Evolutionary conservation across 805 yeast genomes (phyloP).

Genomic region (Brettanomyces bruxellensis): DNA sequence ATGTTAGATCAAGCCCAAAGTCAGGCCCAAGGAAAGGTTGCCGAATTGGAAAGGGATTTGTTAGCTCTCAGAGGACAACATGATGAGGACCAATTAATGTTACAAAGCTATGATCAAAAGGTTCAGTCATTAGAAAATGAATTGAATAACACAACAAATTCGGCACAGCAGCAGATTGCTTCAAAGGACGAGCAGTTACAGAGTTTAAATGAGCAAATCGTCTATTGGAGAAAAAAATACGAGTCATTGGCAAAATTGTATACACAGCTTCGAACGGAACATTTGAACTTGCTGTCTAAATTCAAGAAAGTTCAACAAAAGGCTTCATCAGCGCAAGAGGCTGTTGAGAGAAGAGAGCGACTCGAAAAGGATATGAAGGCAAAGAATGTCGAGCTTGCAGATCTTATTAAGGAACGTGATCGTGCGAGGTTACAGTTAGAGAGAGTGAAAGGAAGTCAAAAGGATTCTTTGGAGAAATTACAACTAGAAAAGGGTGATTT

Average conservation of each 20-base stretch:
- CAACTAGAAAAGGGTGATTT: constrained; percentile 57
- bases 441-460: constrained; percentile 53
- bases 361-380: constrained; percentile 76
- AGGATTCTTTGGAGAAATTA: constrained; percentile 54
- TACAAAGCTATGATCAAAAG: constrained; percentile 80
- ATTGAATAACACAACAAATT: constrained; percentile 45
- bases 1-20: constrained; percentile 58
- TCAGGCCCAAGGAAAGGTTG: constrained; percentile 69
- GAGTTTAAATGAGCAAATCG: constrained; percentile 64
- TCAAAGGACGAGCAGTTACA: constrained; percentile 68
- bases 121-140: constrained; percentile 78
- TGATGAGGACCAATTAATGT: constrained; percentile 74
- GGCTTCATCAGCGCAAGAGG: constrained; percentile 84
- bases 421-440: constrained; percentile 80
- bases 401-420: constrained; percentile 81
- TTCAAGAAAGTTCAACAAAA: constrained; percentile 78
- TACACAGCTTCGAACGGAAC: constrained; percentile 88
- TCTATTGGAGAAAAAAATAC: constrained; percentile 76
- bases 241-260: constrained; percentile 84
- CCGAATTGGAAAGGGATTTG: constrained; percentile 76
- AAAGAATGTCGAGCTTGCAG: constrained; percentile 82
- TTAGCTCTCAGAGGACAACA: constrained; percentile 69
- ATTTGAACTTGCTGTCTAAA: constrained; percentile 65
- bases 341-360: constrained; percentile 73
- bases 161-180: constrained; percentile 63